Conservation (phyloP, 495 filamentous ascomycete genomes). For the Aspergillus nidulans region DNA sequence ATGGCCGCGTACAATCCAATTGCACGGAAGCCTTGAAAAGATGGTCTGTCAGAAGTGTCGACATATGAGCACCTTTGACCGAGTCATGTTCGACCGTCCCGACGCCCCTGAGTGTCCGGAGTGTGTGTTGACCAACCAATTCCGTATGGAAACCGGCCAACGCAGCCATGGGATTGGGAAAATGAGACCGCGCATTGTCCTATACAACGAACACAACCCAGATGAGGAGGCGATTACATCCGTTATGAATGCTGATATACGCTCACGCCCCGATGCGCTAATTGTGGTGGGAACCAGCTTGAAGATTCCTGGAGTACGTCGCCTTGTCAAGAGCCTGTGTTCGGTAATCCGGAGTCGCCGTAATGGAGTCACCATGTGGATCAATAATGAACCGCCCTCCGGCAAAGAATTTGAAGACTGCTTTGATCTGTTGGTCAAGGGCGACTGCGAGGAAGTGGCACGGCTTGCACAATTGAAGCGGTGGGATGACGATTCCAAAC, state of each 20-base stretch:
- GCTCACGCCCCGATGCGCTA: conserved; percentile 80
- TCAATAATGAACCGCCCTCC: conserved; percentile 80
- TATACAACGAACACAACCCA: conserved; percentile 96
- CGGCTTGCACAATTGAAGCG: conserved; percentile 64
- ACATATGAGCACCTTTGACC: conserved; percentile 69
- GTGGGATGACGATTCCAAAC: conserved; percentile 62
- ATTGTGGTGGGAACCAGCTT: conserved; percentile 93
- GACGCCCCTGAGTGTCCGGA: conserved; percentile 75
- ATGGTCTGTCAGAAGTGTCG: conserved; percentile 95
- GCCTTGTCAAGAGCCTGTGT: conserved; percentile 89
- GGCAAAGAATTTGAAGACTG: conserved; percentile 84
- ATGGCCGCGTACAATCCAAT: conserved; percentile 90
- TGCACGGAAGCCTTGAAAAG: conserved; percentile 89
- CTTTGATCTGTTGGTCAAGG: conserved; percentile 85
- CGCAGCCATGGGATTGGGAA: conserved; percentile 91
- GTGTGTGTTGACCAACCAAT: conserved; percentile 69
- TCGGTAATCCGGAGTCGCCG: conserved; percentile 68
- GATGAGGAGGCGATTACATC: conserved; percentile 94
- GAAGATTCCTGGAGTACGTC: conserved; percentile 87
- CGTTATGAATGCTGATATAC: conserved; percentile 77
- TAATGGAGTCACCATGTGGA: conserved; percentile 91
- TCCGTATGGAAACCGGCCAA: conserved; percentile 77
- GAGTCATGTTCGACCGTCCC: conserved; percentile 76
- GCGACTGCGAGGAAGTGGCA: conserved; percentile 85
- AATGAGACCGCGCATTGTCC: conserved; percentile 85